These are phyloP conservation scores for Melastoma candidum DNA, from an alignment of 441 rosid genomes.

Conservation along the genomic window DNA sequence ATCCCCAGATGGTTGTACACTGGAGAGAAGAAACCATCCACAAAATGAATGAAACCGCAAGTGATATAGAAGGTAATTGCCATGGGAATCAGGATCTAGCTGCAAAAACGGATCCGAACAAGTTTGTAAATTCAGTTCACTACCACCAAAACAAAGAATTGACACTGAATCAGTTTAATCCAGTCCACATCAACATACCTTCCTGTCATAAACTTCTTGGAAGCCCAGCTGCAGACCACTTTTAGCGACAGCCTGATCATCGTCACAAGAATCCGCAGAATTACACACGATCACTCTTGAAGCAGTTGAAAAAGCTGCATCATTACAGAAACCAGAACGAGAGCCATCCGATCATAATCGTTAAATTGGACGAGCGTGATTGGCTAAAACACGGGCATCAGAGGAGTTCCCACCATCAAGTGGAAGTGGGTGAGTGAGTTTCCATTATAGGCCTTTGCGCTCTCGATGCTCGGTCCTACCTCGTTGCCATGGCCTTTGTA, in stretches of 20 bases:
- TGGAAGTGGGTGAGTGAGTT: conserved; percentile 41
- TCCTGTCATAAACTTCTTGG: conserved; percentile 79
- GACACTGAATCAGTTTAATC: too few species aligned
- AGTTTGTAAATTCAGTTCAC: conserved; percentile 1
- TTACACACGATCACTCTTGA: too few species aligned
- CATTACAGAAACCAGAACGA: too few species aligned
- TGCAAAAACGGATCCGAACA: conserved; percentile 14
- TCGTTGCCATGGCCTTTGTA: conserved; percentile 45
- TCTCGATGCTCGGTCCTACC: conserved; percentile 31
- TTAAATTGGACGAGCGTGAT: too few species aligned
- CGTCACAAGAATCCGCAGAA: not conserved
- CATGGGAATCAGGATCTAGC: conserved; percentile 31
- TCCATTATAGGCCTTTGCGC: conserved; percentile 46
- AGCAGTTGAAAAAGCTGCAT: too few species aligned
- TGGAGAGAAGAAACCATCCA: conserved; percentile 41
- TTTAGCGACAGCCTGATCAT: conserved; percentile 47
- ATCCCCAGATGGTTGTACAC: conserved; percentile 28
- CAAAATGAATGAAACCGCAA: conserved; percentile 31
- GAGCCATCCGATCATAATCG: too few species aligned
- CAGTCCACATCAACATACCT: conserved; percentile 29
- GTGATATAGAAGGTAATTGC: conserved; percentile 35
- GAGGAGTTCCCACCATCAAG: conserved; percentile 46
- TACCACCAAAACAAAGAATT: too few species aligned
- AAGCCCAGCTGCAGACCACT: conserved; percentile 71
- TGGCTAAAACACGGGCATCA: conserved; percentile 24